Percentiles rank a stretch among this genome's conserved stretches.
phyloP scores from a whole-genome alignment of 495 filamentous ascomycete genomes.

The Neurospora intermedia region DNA sequence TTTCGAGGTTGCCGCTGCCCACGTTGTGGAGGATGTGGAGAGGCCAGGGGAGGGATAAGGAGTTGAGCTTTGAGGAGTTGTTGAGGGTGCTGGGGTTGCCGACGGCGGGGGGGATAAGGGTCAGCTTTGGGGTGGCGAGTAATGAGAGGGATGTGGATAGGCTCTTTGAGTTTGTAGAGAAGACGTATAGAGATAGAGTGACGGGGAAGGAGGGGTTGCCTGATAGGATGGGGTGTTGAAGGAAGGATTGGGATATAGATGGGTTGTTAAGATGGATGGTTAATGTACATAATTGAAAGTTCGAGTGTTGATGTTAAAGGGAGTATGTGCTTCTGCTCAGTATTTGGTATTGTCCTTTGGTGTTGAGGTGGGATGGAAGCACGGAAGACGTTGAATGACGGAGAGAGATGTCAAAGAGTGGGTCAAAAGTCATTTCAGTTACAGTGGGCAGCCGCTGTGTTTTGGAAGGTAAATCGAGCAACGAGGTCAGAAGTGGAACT shows the following conservation, averaged over 20 bases:
- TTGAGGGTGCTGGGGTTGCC: not conserved
- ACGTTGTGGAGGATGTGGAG: conserved; percentile 5
- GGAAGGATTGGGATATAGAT: not conserved
- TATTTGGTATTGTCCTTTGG: not conserved
- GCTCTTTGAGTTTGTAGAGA: conserved; percentile 20
- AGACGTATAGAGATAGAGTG: conserved; percentile 22
- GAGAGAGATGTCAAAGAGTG: not conserved
- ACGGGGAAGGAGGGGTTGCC: not conserved
- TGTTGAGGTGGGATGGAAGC: not conserved
- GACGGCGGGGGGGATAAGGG: conserved; percentile 17
- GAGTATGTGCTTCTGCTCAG: not conserved
- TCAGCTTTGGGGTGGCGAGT: conserved; percentile 24
- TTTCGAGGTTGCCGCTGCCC: not conserved
- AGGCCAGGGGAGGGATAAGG: not conserved
- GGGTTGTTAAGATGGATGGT: not conserved
- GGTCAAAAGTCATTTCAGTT: not conserved
- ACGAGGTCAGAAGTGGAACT: not conserved
- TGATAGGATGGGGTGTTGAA: not conserved
- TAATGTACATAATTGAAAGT: not conserved
- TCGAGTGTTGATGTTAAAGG: too few relatives aligned
- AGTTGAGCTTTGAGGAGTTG: not conserved
- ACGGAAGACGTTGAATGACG: not conserved
- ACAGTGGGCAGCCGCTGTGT: not conserved
- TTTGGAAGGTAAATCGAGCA: not conserved
- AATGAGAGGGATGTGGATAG: conserved; percentile 18